A percentile compares a stretch with the other conserved stretches of the same genome.
These are phyloP conservation scores for Flueggea neowawraea DNA, from an alignment of 441 rosid genomes.

Conservation along the genomic window DNA sequence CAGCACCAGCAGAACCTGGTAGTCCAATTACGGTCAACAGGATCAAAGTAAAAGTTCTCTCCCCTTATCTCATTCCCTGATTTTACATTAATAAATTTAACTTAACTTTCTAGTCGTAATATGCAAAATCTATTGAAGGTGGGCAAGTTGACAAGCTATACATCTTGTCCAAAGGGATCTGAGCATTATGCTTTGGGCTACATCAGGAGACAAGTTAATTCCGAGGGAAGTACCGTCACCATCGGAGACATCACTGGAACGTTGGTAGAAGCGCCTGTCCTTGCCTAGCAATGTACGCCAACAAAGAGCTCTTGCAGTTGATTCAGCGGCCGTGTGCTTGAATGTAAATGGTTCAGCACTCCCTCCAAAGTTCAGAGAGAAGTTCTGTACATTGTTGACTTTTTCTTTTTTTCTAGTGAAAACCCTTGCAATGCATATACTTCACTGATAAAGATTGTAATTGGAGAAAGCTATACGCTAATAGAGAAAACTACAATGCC, in stretches of 20 bases:
- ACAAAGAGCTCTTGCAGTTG: conserved; percentile 37
- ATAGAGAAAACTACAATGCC: too few relatives aligned
- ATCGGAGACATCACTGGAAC: conserved; percentile 59
- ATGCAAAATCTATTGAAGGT: conserved; percentile 33
- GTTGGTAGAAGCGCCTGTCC: conserved; percentile 56
- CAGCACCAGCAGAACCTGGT: conserved; percentile 75
- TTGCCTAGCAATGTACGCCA: conserved; percentile 46
- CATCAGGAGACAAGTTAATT: conserved; percentile 54
- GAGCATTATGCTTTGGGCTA: conserved; percentile 72
- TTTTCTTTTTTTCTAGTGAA: too few relatives aligned
- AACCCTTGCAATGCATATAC: too few relatives aligned
- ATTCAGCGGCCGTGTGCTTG: not conserved
- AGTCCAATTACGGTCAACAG: conserved; percentile 57
- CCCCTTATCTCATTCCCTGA: not conserved
- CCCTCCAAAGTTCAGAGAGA: too few relatives aligned
- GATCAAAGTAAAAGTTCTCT: conserved; percentile 42
- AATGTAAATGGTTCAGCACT: too few relatives aligned
- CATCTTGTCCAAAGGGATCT: conserved; percentile 39
- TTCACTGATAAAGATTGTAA: too few relatives aligned
- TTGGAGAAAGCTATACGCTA: too few relatives aligned
- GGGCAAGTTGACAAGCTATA: conserved; percentile 81
- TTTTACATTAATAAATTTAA: not conserved
- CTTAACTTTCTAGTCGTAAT: too few relatives aligned
- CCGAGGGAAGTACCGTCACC: conserved; percentile 45
- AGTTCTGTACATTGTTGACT: too few relatives aligned